These are phyloP conservation scores for Suillus tomentosus DNA, from an alignment of 768 basidiomycete species.

Conservation along the genomic window DNA sequence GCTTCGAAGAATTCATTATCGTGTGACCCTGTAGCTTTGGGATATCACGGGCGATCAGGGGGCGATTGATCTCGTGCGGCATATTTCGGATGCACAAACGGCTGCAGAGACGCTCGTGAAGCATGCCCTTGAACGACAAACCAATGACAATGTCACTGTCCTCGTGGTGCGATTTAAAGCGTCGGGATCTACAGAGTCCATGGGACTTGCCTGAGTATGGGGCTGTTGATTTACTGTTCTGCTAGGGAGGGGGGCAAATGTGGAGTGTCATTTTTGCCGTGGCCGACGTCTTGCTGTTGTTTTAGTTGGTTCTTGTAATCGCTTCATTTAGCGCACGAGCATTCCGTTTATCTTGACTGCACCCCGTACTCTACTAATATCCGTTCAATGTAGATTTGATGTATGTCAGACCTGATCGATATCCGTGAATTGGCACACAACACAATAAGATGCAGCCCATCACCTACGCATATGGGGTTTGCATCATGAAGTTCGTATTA, in stretches of 20 bases:
- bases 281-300: background rate
- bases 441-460: background rate
- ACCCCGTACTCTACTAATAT: conserved; percentile 7
- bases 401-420: background rate
- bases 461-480: background rate
- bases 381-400: conserved; percentile 5
- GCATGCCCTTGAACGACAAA: conserved; percentile 85
- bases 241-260: conserved; percentile 10
- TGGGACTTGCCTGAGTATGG: conserved; percentile 18
- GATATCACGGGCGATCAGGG: conserved; percentile 91
- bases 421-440: background rate
- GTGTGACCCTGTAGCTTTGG: conserved; percentile 70
- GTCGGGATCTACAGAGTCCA: conserved; percentile 3
- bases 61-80: conserved; percentile 83
- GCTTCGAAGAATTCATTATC: background rate
- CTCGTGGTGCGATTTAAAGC: conserved; percentile 82
- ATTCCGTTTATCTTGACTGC: conserved; percentile 5
- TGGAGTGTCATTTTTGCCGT: background rate
- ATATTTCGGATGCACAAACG: conserved; percentile 73
- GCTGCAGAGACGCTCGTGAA: conserved; percentile 79
- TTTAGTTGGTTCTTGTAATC: conserved; percentile 4
- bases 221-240: conserved; percentile 8
- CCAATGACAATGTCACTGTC: conserved; percentile 93
- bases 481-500: background rate
- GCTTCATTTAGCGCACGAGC: background rate